Evolutionary conservation across 2,329 filamentous ascomycete species (phyloP), one percentile per base, ranked within the genome.

Genomic region (Fusarium guadeloupense): DNA sequence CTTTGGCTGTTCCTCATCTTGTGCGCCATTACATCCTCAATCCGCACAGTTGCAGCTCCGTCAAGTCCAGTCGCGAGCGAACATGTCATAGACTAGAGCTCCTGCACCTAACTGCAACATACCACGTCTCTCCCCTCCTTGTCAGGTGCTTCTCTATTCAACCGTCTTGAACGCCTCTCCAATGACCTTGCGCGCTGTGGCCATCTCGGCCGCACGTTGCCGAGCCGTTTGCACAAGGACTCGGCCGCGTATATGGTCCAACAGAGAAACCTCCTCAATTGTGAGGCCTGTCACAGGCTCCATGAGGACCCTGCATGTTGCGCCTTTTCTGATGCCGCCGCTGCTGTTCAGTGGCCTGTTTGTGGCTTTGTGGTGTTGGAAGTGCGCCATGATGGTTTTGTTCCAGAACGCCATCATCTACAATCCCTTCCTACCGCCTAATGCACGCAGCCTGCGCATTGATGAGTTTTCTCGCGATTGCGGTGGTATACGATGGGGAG

Each of bases 331-430:
- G n/a, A 75, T 89, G 4, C 87, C 90, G 8, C 91, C 91, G 0
- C 69, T 83, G 7, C 78, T 91, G 37, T 93, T 92, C 69, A 72
- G 79, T 13, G 86, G 88, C 2, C 79, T 93, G 30, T 79, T 91
- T 5, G 68, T 90, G 16, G 81, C 81, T 4, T 77, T 93, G 13
- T 93, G 83, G 82, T 78, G 76, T 3, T 86, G 83, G 80, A 87
- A 88, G 70, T 92, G 89, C 70, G 74, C 86, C 47, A 90, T 92
- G 86, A 85, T 93, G 77, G 80, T 94, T 23, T 66, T 90, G 5
- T 90, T 93, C 71, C 91, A 93, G 75, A 91, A 93, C 70, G 89
- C 89, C 71, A 91, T 93, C 70, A 89, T 93, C 55, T 93, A 93
- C 75, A 92, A 92, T 78, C 89, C 90, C 0, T 89, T 88, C 39